Percentiles rank a stretch among this genome's conserved stretches.
Evolutionary conservation across 2,329 filamentous ascomycete genomes (phyloP).

Genomic region (Fusarium incarnatum): DNA sequence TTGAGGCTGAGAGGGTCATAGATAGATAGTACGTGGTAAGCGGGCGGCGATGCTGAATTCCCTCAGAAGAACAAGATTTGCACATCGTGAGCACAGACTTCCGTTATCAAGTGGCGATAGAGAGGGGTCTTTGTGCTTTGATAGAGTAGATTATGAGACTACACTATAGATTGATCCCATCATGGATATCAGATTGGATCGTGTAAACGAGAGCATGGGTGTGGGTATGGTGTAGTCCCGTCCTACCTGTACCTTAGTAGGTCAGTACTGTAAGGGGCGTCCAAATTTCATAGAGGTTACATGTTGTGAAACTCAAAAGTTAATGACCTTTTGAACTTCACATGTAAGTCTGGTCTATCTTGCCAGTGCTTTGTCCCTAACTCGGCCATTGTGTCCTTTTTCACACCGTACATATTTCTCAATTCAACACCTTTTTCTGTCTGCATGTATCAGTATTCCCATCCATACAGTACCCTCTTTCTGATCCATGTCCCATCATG

Average conservation of each 20-base stretch:
- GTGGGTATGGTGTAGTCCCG: not conserved
- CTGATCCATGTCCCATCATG: slow-evolving; percentile 14
- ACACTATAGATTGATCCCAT: slow-evolving; percentile 13
- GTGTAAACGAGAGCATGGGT: slow-evolving; percentile 21
- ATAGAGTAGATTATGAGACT: slow-evolving; percentile 4
- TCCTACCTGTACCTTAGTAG: not conserved
- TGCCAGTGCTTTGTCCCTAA: not conserved
- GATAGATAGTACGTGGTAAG: not conserved
- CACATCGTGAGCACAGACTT: slow-evolving; percentile 17
- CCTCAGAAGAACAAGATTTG: not conserved
- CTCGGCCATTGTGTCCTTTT: not conserved
- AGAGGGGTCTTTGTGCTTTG: not conserved
- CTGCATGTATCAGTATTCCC: not conserved
- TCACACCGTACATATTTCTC: slow-evolving; percentile 4
- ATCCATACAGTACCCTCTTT: not conserved
- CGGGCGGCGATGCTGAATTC: not conserved
- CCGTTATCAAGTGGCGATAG: slow-evolving; percentile 9
- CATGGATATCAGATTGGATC: slow-evolving; percentile 33
- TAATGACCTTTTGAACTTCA: slow-evolving; percentile 1
- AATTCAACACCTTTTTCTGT: slow-evolving; percentile 11
- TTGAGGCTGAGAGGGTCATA: slow-evolving; percentile 18
- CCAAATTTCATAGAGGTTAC: slow-evolving; percentile 5
- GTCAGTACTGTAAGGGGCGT: slow-evolving; percentile 10
- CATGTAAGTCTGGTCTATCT: not conserved
- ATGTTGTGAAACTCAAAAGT: slow-evolving; percentile 23